Evolutionary conservation across 1,284 basidiomycete species (phyloP), one percentile per base, ranked within the genome.

Genomic region (Kalmanozyma brasiliensis): DNA sequence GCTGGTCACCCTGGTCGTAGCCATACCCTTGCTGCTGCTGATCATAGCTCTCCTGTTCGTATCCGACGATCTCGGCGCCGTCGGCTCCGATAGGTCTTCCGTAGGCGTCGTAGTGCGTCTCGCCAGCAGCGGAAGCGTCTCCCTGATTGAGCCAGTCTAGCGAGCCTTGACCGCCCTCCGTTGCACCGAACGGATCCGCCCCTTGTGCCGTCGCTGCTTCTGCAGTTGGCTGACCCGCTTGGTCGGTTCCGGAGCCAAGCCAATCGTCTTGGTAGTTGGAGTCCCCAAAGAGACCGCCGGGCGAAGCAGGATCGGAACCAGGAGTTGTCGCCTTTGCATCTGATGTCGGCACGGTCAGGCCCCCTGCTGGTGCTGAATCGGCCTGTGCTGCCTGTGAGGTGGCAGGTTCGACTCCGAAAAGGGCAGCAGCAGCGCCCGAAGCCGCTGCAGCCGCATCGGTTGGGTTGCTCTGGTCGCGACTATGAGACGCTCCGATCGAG

Each of bases 201-300:
- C 24, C 37, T 17, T 45, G 26, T 14, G 40, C 13, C 9, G 43
- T 16, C 14, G 34, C 23, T 11, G 8, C 29, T 20, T 45, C 36
- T 41, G 56, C 24, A 13, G 33, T 30, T 8, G 42, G 14, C 19
- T 23, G 35, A 11, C 38, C 34, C 13, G 5, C 11, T 11, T 59
- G 59, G 8, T 66, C 52, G 2, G 36, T 33, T 7, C 33, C 46
- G 4, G 51, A 38, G 17, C 32, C 51, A n/a, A 73, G 57, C 70
- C 70, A 73, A 36, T 73, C 70, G 40, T 73, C 70, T 26, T 67
- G 53, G 24, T 63, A 60, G 47, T 41, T 48, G 47, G 64, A 60
- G 22, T 67, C 60, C 36, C 45, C 53, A 41, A 73, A 73, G 13
- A 73, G 61, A 17, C 35, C 57, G 3, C 61, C 61, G 5, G 67